Percentiles rank a stretch among this genome's conserved stretches.
These are phyloP conservation scores for Xerocomus brunneocitrinus DNA, from an alignment of 768 basidiomycete species.

Conservation along the genomic window DNA sequence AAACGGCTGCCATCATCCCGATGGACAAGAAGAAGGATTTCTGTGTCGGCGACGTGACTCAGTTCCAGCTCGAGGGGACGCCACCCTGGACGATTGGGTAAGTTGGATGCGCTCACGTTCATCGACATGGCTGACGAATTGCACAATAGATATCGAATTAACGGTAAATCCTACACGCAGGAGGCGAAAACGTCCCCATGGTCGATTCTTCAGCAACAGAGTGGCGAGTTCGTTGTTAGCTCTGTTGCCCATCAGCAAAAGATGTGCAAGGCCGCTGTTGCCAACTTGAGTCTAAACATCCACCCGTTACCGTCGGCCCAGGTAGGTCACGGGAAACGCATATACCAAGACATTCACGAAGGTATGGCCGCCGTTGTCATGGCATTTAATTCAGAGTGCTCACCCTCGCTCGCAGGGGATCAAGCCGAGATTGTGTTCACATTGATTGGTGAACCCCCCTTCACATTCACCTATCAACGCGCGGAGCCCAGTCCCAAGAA, in stretches of 20 bases:
- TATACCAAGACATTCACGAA: constrained; percentile 86
- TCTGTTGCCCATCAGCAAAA: constrained; percentile 92
- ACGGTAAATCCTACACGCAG: constrained; percentile 67
- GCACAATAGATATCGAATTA: constrained; percentile 65
- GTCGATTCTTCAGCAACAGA: constrained; percentile 74
- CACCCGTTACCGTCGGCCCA: constrained; percentile 85
- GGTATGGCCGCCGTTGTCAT: constrained; percentile 38
- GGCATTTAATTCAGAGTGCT: not conserved
- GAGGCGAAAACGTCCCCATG: constrained; percentile 80
- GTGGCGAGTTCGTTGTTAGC: constrained; percentile 80
- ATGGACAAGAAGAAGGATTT: constrained; percentile 74
- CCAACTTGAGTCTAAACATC: constrained; percentile 67
- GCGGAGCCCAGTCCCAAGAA: constrained; percentile 67
- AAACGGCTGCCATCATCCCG: constrained; percentile 89
- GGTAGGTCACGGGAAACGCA: constrained; percentile 79
- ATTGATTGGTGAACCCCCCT: constrained; percentile 88
- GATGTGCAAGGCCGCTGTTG: constrained; percentile 80
- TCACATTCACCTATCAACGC: constrained; percentile 92
- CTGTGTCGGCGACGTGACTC: constrained; percentile 85
- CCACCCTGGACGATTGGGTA: constrained; percentile 91
- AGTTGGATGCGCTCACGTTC: constrained; percentile 16
- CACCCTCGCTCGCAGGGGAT: constrained; percentile 50
- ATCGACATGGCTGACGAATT: constrained; percentile 2
- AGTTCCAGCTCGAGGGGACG: constrained; percentile 91
- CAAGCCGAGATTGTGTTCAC: constrained; percentile 93